Percentiles rank a stretch among this genome's conserved stretches.
Evolutionary conservation across 306 rosid genomes (phyloP).

Genomic region (Dryas drummondii): DNA sequence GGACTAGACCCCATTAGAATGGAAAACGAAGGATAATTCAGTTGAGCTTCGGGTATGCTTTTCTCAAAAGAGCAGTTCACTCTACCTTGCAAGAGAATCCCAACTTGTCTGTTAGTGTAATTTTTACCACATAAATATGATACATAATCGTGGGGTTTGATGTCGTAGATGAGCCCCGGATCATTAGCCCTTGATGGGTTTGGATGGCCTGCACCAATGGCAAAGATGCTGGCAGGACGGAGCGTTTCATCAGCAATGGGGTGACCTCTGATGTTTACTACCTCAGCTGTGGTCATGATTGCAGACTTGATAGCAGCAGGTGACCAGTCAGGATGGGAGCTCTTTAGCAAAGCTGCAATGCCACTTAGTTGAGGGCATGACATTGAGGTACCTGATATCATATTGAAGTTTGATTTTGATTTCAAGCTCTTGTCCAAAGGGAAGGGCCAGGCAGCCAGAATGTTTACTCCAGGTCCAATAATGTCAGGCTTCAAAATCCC

Average conservation of each 20-base stretch:
- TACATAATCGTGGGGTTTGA: conserved; percentile 39
- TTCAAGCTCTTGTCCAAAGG: conserved; percentile 27
- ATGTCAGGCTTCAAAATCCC: conserved; percentile 61
- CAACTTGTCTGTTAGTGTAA: conserved; percentile 36
- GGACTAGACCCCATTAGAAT: conserved; percentile 24
- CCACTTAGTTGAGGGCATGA: conserved; percentile 60
- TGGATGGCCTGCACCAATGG: conserved; percentile 54
- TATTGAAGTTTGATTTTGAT: conserved; percentile 16
- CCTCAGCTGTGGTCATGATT: conserved; percentile 19
- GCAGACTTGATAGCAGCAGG: conserved; percentile 60
- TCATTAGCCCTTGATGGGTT: conserved; percentile 46
- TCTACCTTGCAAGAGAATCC: conserved; percentile 8
- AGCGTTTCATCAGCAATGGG: conserved; percentile 1
- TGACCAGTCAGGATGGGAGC: conserved; percentile 62
- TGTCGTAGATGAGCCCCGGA: conserved; percentile 56
- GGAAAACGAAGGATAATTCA: conserved; percentile 54
- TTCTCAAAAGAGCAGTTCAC: conserved; percentile 33
- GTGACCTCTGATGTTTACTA: neutral
- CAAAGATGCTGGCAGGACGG: conserved; percentile 30
- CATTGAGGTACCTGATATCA: conserved; percentile 58
- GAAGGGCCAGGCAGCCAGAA: conserved; percentile 54
- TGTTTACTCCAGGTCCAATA: conserved; percentile 51
- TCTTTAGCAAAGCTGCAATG: conserved; percentile 49
- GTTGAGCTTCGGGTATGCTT: conserved; percentile 30
- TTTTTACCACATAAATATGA: conserved; percentile 54